A percentile compares a stretch with the other conserved stretches of the same genome.
Conservation (phyloP, 1,139 yeast genomes). For the Candida albicans region DNA sequence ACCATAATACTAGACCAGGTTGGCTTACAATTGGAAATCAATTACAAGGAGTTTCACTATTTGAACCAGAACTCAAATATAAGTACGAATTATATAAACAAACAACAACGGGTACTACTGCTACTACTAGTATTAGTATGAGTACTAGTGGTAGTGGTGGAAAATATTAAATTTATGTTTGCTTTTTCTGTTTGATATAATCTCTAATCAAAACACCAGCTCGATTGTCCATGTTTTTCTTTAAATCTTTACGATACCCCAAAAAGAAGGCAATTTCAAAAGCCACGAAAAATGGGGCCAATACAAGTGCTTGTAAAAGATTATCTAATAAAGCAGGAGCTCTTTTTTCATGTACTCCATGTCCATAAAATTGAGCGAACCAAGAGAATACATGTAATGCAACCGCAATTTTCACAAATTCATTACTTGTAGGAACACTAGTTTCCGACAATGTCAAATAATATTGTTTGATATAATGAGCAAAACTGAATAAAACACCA, state of each 20-base stretch:
- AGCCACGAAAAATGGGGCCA: slow-evolving; percentile 88
- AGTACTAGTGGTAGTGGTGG: too few relatives aligned
- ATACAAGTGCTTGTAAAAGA: slow-evolving; percentile 76
- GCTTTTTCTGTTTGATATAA: slow-evolving; percentile 18
- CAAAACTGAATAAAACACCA: slow-evolving; percentile 37
- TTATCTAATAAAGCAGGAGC: slow-evolving; percentile 89
- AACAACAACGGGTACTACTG: not conserved
- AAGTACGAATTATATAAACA: slow-evolving; percentile 29
- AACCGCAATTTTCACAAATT: slow-evolving; percentile 32
- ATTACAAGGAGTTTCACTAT: slow-evolving; percentile 56
- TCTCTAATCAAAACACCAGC: slow-evolving; percentile 42
- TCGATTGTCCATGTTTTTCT: slow-evolving; percentile 52
- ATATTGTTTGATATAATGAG: slow-evolving; percentile 36
- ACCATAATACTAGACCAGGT: slow-evolving; percentile 81
- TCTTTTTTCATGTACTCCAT: slow-evolving; percentile 74
- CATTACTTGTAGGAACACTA: slow-evolving; percentile 22
- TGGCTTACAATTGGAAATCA: slow-evolving; percentile 93
- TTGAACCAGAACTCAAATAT: slow-evolving; percentile 56
- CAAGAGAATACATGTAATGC: slow-evolving; percentile 57
- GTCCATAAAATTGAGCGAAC: slow-evolving; percentile 90
- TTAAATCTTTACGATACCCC: slow-evolving; percentile 60
- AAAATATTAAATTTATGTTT: slow-evolving; percentile 1
- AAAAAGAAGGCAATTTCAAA: slow-evolving; percentile 71
- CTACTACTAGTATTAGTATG: not conserved
- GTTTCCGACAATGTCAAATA: slow-evolving; percentile 20